Evolutionary conservation across 2,329 filamentous ascomycete species (phyloP).

Genomic region (Penicillium corylophilum): DNA sequence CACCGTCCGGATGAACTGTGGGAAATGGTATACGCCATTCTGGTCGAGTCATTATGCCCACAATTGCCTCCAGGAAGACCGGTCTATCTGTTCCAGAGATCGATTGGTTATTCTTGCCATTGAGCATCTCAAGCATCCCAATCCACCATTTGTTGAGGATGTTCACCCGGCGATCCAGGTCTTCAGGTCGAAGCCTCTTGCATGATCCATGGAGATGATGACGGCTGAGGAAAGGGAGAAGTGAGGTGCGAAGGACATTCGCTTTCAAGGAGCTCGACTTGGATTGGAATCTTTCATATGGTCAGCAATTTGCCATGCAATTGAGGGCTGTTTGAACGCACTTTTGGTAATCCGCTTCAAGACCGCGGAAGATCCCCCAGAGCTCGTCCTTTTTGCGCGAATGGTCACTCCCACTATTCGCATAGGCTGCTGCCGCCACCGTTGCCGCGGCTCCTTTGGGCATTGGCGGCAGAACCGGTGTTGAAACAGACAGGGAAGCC

Average conservation of each 20-base stretch:
- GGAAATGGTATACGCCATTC: slow-evolving; percentile 78
- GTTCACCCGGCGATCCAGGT: slow-evolving; percentile 74
- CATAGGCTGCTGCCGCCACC: slow-evolving; percentile 31
- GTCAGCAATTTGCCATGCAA: slow-evolving; percentile 9
- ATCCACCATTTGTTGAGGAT: slow-evolving; percentile 93
- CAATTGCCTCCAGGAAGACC: slow-evolving; percentile 72
- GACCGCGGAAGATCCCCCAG: slow-evolving; percentile 65
- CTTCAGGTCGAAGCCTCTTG: slow-evolving; percentile 67
- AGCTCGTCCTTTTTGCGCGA: slow-evolving; percentile 67
- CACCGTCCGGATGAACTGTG: slow-evolving; percentile 53
- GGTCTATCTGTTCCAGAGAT: slow-evolving; percentile 83
- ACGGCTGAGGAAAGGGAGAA: slow-evolving; percentile 75
- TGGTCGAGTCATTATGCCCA: slow-evolving; percentile 79
- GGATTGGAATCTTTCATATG: slow-evolving; percentile 60
- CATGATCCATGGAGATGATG: slow-evolving; percentile 69
- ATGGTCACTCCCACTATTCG: slow-evolving; percentile 29
- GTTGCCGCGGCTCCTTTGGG: slow-evolving; percentile 44
- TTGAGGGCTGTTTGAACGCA: slow-evolving; percentile 32
- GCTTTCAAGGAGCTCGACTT: slow-evolving; percentile 75
- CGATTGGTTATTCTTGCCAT: slow-evolving; percentile 70
- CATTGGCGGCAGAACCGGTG: slow-evolving; percentile 49
- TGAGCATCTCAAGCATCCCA: slow-evolving; percentile 75
- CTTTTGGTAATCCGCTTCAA: slow-evolving; percentile 69
- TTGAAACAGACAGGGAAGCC: slow-evolving; percentile 43
- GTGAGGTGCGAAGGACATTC: slow-evolving; percentile 66